phyloP scores from a whole-genome alignment of 805 yeast genomes.

The Millerozyma miso region DNA sequence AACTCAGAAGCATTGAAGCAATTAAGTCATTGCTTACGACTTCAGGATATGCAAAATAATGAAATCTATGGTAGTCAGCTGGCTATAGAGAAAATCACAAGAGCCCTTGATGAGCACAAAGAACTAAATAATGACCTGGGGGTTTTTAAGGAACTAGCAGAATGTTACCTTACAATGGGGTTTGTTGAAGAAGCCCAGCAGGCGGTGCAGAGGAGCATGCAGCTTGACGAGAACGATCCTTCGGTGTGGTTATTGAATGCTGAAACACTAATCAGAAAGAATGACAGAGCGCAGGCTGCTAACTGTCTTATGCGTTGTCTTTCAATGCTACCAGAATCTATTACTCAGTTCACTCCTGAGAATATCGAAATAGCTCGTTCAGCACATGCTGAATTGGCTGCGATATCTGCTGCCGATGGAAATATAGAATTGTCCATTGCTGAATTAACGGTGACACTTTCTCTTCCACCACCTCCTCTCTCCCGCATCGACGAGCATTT shows the following conservation, averaged over 20 bases:
- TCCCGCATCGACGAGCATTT: conserved; percentile 43
- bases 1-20: conserved; percentile 40
- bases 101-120: conserved; percentile 34
- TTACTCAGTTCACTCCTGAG: conserved; percentile 20
- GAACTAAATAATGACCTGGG: conserved; percentile 33
- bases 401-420: conserved; percentile 48
- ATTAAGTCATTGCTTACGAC: conserved; percentile 36
- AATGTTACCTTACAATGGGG: conserved; percentile 45
- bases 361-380: conserved; percentile 48
- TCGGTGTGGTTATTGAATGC: conserved; percentile 47
- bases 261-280: conserved; percentile 42
- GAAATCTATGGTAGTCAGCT: conserved; percentile 37
- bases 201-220: conserved; percentile 41
- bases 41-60: conserved; percentile 33
- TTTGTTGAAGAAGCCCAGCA: conserved; percentile 51
- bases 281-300: conserved; percentile 43
- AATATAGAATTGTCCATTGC: conserved; percentile 46
- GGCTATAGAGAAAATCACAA: conserved; percentile 37
- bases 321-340: conserved; percentile 33
- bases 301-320: conserved; percentile 45
- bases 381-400: conserved; percentile 54
- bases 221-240: conserved; percentile 38
- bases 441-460: conserved; percentile 48
- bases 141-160: conserved; percentile 49
- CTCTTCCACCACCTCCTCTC: conserved; percentile 47